These are phyloP conservation scores for Pleoardoris graminearum DNA, from an alignment of 2,329 filamentous ascomycete genomes.

Conservation along the genomic window DNA sequence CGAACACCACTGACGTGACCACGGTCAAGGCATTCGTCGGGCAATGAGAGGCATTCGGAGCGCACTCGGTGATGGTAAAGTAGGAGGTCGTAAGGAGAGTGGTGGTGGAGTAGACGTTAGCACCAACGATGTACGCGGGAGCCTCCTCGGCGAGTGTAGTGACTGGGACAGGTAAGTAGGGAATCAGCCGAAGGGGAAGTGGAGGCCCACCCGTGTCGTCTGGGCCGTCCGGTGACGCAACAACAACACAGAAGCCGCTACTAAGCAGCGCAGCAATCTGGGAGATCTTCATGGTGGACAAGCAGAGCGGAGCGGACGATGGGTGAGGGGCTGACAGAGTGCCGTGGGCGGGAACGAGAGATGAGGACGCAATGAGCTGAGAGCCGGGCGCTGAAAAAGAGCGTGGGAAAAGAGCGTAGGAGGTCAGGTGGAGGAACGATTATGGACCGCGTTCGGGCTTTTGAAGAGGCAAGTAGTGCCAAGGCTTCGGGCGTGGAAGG, in stretches of 20 bases:
- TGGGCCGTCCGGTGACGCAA: conserved; percentile 20
- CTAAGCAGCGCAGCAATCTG: conserved; percentile 30
- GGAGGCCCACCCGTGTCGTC: background rate
- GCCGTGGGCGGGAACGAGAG: conserved; percentile 13
- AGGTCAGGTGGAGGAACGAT: conserved; percentile 18
- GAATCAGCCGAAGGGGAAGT: background rate
- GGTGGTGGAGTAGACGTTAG: conserved; percentile 39
- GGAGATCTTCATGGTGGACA: conserved; percentile 33
- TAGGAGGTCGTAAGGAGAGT: conserved; percentile 13
- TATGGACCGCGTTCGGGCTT: conserved; percentile 14
- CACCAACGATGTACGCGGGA: conserved; percentile 23
- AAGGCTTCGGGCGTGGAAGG: conserved; percentile 15
- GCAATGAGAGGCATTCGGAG: conserved; percentile 41
- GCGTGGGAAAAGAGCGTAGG: conserved; percentile 31
- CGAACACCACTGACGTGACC: conserved; percentile 46
- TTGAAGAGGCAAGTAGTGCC: conserved; percentile 18
- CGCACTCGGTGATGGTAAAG: conserved; percentile 38
- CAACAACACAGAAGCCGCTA: conserved; percentile 26
- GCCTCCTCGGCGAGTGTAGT: background rate
- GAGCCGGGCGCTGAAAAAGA: conserved; percentile 13
- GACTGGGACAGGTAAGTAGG: background rate
- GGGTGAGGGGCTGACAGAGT: conserved; percentile 24
- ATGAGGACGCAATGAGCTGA: conserved; percentile 22
- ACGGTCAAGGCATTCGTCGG: conserved; percentile 39
- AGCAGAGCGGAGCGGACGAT: conserved; percentile 15